phyloP scores from a whole-genome alignment of 2,329 filamentous ascomycete genomes.

The Thielaviopsis ethacetica region DNA sequence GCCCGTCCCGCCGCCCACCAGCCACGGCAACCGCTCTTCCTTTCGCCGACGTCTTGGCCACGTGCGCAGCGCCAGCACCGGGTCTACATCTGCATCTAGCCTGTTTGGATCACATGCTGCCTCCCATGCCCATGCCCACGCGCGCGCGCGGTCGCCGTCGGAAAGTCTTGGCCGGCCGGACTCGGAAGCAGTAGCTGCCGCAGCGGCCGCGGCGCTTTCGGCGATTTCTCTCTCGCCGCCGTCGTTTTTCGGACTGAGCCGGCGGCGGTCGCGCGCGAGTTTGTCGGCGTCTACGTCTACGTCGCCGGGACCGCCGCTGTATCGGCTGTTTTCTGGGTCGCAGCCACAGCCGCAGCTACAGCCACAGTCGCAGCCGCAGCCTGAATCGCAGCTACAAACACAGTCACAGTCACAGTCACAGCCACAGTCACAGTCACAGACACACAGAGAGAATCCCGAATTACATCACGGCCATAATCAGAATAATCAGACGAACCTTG shows the following conservation, averaged over 20 bases:
- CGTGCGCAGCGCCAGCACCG: slow-evolving; percentile 5
- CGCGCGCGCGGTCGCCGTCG: neutral
- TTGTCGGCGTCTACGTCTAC: neutral
- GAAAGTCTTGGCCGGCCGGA: neutral
- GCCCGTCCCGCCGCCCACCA: neutral
- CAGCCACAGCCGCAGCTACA: neutral
- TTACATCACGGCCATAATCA: too few species aligned
- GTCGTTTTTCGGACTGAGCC: neutral
- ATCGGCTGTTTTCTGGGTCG: neutral
- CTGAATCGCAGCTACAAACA: too few species aligned
- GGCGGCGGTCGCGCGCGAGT: neutral
- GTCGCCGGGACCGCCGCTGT: neutral
- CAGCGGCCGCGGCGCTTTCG: neutral
- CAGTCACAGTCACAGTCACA: too few species aligned
- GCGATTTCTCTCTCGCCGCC: neutral
- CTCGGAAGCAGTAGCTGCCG: neutral
- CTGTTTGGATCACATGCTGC: neutral
- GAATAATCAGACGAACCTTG: too few species aligned
- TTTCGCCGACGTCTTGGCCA: slow-evolving; percentile 5
- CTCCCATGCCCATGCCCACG: too few species aligned
- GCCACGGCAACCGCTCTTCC: neutral
- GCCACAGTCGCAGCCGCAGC: too few species aligned
- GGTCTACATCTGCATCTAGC: neutral
- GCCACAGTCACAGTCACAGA: too few species aligned
- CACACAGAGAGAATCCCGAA: too few species aligned